Conservation (phyloP, 2,329 filamentous ascomycete genomes). For the Talaromyces sp. region DNA sequence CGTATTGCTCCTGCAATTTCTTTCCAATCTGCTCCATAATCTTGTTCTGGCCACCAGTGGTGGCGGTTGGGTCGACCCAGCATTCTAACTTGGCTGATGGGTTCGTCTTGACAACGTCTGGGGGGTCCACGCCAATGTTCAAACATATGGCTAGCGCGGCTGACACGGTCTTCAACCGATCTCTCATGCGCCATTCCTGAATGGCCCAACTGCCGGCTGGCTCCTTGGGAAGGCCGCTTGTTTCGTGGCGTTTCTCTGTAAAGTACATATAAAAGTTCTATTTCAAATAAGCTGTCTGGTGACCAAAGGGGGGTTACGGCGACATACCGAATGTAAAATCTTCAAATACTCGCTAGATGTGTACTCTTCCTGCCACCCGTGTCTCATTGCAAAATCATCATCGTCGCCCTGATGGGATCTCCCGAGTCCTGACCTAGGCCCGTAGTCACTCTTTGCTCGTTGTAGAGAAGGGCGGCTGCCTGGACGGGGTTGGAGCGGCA, state of each 20-base stretch:
- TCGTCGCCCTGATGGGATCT: constrained; percentile 32
- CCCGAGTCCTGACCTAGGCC: constrained; percentile 34
- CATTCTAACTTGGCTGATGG: constrained; percentile 92
- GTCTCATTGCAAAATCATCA: constrained; percentile 60
- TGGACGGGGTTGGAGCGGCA: constrained; percentile 24
- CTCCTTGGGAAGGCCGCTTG: constrained; percentile 76
- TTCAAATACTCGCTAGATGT: constrained; percentile 86
- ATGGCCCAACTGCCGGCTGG: constrained; percentile 53
- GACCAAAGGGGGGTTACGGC: constrained; percentile 17
- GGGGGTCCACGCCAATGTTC: constrained; percentile 95
- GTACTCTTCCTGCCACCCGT: constrained; percentile 91
- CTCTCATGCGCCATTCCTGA: constrained; percentile 96
- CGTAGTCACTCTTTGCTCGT: constrained; percentile 53
- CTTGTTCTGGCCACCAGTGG: constrained; percentile 70
- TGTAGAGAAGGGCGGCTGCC: constrained; percentile 34
- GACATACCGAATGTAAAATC: constrained; percentile 69
- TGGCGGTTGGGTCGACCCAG: constrained; percentile 87
- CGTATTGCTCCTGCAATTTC: constrained; percentile 91
- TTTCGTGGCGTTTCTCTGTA: constrained; percentile 96
- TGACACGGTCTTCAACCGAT: constrained; percentile 92
- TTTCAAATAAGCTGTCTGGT: neutral
- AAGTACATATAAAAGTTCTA: constrained; percentile 99
- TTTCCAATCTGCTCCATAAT: constrained; percentile 93
- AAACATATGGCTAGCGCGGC: constrained; percentile 90
- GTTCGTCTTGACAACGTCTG: constrained; percentile 92